Conservation (phyloP, 2,329 filamentous ascomycete species). For the Colletotrichum sidae region DNA sequence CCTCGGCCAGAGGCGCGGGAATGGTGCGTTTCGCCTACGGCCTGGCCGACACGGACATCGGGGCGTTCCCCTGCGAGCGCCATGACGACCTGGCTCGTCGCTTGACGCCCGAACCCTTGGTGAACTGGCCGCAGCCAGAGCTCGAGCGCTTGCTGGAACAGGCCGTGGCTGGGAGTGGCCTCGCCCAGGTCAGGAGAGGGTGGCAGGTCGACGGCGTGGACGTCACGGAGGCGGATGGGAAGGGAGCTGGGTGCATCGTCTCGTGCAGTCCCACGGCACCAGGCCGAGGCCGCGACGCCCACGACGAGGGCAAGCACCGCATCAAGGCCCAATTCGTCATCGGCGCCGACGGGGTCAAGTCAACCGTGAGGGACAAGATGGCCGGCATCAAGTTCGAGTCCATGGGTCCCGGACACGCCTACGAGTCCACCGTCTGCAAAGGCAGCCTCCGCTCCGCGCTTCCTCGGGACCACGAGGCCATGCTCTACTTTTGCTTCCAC, state of each 20-base stretch:
- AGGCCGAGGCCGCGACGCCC: neutral
- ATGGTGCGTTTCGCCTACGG: slow-evolving; percentile 32
- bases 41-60: slow-evolving; percentile 28
- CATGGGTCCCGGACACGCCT: slow-evolving; percentile 20
- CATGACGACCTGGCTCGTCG: slow-evolving; percentile 21
- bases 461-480: slow-evolving; percentile 23
- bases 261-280: neutral
- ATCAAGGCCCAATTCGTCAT: slow-evolving; percentile 28
- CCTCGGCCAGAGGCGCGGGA: slow-evolving; percentile 24
- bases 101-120: slow-evolving; percentile 33
- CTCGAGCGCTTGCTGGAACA: slow-evolving; percentile 24
- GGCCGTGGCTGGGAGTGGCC: neutral
- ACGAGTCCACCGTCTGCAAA: slow-evolving; percentile 27
- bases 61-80: slow-evolving; percentile 33
- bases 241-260: slow-evolving; percentile 23
- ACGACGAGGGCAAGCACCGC: neutral
- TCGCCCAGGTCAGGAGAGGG: slow-evolving; percentile 20
- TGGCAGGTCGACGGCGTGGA: slow-evolving; percentile 26
- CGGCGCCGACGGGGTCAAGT: slow-evolving; percentile 28
- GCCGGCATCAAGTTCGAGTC: slow-evolving; percentile 22
- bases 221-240: neutral
- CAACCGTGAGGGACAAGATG: slow-evolving; percentile 21
- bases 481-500: slow-evolving; percentile 34
- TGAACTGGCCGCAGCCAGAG: slow-evolving; percentile 30
- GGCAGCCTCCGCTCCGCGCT: slow-evolving; percentile 29